These are phyloP conservation scores for Aethionema arabicum DNA, from an alignment of 345 rosid genomes.

Conservation along the genomic window DNA sequence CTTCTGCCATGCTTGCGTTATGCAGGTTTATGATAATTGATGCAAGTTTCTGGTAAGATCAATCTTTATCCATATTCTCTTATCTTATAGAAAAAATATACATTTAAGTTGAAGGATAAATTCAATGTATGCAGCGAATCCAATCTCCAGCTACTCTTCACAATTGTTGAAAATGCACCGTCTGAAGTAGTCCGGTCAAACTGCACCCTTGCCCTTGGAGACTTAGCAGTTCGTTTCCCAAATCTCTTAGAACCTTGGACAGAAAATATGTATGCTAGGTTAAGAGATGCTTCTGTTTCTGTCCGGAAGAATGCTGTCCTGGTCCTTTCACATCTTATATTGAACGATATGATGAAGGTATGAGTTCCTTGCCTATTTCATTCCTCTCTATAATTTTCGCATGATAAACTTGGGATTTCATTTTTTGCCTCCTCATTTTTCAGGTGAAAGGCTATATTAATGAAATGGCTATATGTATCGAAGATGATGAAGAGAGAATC, in stretches of 20 bases:
- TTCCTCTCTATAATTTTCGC: conserved; percentile 16
- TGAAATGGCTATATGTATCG: conserved; percentile 88
- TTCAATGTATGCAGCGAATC: conserved; percentile 57
- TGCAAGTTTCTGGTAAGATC: conserved; percentile 75
- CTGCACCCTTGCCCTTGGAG: conserved; percentile 94
- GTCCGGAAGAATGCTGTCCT: conserved; percentile 96
- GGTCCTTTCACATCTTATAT: conserved; percentile 96
- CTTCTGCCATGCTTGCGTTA: conserved; percentile 94
- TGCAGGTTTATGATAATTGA: conserved; percentile 94
- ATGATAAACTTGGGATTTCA: conserved; percentile 29
- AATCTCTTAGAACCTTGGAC: conserved; percentile 97
- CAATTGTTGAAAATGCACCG: conserved; percentile 88
- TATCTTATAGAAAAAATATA: conserved; percentile 1
- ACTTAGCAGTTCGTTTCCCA: conserved; percentile 96
- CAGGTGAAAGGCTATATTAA: conserved; percentile 95
- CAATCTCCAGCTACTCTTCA: conserved; percentile 97
- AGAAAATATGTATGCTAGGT: conserved; percentile 83
- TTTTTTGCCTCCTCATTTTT: conserved; percentile 34
- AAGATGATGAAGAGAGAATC: conserved; percentile 87
- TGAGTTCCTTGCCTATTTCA: conserved; percentile 19
- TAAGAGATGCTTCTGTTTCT: conserved; percentile 70
- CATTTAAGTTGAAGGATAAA: conserved; percentile 23
- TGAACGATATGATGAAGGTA: conserved; percentile 99
- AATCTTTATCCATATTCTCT: conserved; percentile 21
- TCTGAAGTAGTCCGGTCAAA: conserved; percentile 93